These are phyloP conservation scores for Phytomonas sp. DNA, from an alignment of 208 protist genomes.

Conservation along the genomic window DNA sequence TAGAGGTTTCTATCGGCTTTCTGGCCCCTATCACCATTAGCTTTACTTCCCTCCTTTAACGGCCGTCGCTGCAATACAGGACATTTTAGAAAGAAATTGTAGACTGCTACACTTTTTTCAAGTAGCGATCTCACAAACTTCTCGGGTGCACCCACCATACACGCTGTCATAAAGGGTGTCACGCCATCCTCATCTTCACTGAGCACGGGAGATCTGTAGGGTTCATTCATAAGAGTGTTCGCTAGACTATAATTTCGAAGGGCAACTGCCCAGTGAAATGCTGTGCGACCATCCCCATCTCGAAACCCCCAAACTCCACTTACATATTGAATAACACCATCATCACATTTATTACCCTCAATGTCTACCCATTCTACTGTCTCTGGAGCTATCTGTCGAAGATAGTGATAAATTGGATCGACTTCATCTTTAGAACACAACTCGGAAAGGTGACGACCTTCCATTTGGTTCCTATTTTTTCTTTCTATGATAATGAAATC, in stretches of 20 bases:
- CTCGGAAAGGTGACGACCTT: constrained; percentile 62
- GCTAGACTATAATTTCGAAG: constrained; percentile 71
- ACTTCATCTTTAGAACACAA: constrained; percentile 52
- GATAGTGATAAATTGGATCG: constrained; percentile 30
- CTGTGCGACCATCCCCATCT: constrained; percentile 82
- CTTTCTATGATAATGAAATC: neutral
- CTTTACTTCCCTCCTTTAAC: neutral
- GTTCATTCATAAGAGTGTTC: constrained; percentile 34
- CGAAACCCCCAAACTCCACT: constrained; percentile 57
- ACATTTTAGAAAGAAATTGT: constrained; percentile 11
- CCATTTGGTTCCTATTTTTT: constrained; percentile 5
- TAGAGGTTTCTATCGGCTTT: neutral
- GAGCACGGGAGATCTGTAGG: constrained; percentile 51
- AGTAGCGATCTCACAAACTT: constrained; percentile 52
- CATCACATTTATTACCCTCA: constrained; percentile 4
- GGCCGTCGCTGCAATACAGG: neutral
- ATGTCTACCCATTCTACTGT: constrained; percentile 11
- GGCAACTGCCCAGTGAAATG: constrained; percentile 83
- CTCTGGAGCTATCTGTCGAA: constrained; percentile 27
- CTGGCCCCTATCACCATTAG: neutral
- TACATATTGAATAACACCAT: constrained; percentile 16
- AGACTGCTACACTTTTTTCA: constrained; percentile 24
- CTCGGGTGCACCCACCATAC: constrained; percentile 58
- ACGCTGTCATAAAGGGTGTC: constrained; percentile 76
- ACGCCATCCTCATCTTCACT: constrained; percentile 62